Percentiles rank a stretch among this genome's conserved stretches.
Evolutionary conservation across 257 asterid species (phyloP).

Genomic region (Gentiana macrophylla): DNA sequence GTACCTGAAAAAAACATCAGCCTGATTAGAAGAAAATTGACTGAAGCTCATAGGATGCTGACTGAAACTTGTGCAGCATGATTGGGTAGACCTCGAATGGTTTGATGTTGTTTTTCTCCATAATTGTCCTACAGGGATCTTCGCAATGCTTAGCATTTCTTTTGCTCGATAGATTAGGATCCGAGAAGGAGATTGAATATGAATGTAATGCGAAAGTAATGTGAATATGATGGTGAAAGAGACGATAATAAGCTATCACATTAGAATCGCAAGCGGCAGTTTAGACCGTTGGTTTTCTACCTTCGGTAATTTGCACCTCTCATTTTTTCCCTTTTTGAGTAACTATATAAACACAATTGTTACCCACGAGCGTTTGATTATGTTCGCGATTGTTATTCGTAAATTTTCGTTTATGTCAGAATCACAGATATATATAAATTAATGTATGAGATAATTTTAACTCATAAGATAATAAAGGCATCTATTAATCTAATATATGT

Average conservation of each 20-base stretch:
- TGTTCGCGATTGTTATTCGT: too few species aligned
- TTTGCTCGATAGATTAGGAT: background rate
- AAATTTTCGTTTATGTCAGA: background rate
- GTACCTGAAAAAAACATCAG: slow-evolving; percentile 15
- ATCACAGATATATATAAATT: background rate
- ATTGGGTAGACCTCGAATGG: slow-evolving; percentile 2
- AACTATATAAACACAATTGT: too few species aligned
- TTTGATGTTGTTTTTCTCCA: slow-evolving; percentile 4
- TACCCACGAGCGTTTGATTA: too few species aligned
- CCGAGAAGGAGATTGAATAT: background rate
- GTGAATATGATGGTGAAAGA: background rate
- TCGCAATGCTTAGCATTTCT: slow-evolving; percentile 17
- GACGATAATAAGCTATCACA: slow-evolving; percentile 8
- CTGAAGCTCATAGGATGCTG: slow-evolving; percentile 1
- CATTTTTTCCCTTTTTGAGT: too few species aligned
- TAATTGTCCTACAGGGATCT: slow-evolving; percentile 15
- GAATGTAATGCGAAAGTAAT: background rate
- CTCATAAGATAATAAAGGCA: too few species aligned
- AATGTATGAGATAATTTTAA: too few species aligned
- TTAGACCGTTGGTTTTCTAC: slow-evolving; percentile 18
- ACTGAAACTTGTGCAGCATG: slow-evolving; percentile 7
- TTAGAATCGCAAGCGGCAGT: slow-evolving; percentile 9
- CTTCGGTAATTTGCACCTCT: background rate
- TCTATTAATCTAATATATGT: too few species aligned
- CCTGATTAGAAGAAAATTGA: background rate